Conservation (phyloP, 2,329 filamentous ascomycete genomes). For the Alternaria gansuensis region DNA sequence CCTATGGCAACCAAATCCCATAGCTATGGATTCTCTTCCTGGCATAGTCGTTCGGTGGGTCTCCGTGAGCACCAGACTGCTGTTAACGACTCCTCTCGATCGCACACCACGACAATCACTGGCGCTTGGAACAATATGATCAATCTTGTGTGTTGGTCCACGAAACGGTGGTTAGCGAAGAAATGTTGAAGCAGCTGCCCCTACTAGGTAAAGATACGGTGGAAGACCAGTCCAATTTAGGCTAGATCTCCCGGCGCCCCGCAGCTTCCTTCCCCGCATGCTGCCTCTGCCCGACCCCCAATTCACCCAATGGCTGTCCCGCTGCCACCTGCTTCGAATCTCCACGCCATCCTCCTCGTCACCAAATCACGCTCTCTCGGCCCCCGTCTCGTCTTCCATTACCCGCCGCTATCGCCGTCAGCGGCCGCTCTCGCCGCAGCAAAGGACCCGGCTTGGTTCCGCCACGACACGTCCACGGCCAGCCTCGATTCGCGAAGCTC, state of each 20-base stretch:
- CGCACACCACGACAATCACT: background rate
- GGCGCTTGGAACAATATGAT: background rate
- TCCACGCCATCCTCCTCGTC: constrained; percentile 54
- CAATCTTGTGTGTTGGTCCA: background rate
- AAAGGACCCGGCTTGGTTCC: constrained; percentile 50
- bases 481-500: constrained; percentile 47
- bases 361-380: constrained; percentile 52
- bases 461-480: constrained; percentile 48
- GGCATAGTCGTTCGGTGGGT: background rate
- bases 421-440: constrained; percentile 47
- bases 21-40: background rate
- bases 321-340: constrained; percentile 49
- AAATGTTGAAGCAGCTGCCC: no score
- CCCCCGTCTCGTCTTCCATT: constrained; percentile 55
- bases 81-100: background rate
- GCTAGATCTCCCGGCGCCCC: constrained; percentile 33
- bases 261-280: constrained; percentile 19
- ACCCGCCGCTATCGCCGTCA: constrained; percentile 52
- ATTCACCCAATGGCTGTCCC: constrained; percentile 38
- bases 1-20: background rate
- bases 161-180: background rate
- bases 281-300: constrained; percentile 10
- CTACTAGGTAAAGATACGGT: background rate
- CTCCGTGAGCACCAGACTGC: background rate
- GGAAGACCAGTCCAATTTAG: background rate